Evolutionary conservation across 2,329 filamentous ascomycete genomes (phyloP), one percentile per base, ranked within the genome.

Genomic region (Penicillium aurantiogriseum): DNA sequence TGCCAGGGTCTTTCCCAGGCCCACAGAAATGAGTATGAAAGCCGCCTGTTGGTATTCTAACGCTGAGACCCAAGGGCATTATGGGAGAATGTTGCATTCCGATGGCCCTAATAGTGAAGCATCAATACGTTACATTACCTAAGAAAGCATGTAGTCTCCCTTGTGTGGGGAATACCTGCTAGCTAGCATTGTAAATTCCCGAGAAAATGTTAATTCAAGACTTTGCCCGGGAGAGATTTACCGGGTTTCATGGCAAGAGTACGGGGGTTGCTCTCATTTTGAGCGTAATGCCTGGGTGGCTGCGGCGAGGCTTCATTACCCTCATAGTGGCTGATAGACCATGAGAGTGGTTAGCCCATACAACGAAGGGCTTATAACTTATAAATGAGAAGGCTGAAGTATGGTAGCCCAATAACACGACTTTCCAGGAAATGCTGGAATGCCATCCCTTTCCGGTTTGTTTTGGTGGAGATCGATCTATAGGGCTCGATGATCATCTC

Each of bases 81-180:
- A 25, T 36, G 53, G 36, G 55, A 52, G 65, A 67, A 67, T 67
- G 65, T 59, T 55, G 56, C 65, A 67, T 67, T 67, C 65, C 64
- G 49, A 29, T 51, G 27, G 27, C 45, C 21, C 27, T 19, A 19
- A 21, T 19, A 29, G 19, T 60, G 47, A 54, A 57, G 45, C 50
- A 58, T 43, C 49, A 56, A 46, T 31, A 52, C 56, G 29, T 52
- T 31, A 52, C 56, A 33, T 54, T 43, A 40, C 46, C 51, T 42
- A 46, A 35, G 31, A 23, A 39, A 51, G 44, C 31, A 59, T 57
- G 45, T 40, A 19, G 21, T 38, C 44, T 27, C 23, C 35, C 49
- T 54, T 57, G 43, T 46, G 33, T 56, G 44, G 54, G 25, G 57
- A 62, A 64, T 63, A 50, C 42, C 39, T 49, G 39, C 15, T n/a